Base-by-base conservation (phyloP, 805 yeast genomes). In the Cyberlindnera misumaiensis region DNA sequence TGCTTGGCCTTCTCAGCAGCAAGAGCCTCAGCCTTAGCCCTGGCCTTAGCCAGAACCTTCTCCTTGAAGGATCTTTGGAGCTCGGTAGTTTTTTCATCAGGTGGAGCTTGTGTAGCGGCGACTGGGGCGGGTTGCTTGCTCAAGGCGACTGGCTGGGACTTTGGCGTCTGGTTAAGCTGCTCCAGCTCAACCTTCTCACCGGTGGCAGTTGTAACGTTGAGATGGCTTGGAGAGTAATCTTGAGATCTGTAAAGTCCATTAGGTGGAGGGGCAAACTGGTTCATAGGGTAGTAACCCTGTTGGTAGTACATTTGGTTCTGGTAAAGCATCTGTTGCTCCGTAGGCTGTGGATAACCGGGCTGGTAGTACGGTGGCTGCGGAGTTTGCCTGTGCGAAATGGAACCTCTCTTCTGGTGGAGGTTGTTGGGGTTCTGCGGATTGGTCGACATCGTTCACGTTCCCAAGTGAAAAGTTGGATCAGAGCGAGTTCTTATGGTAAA, bases 171-270 rank as follows among this genome's bases (percentile, higher is more conserved):
- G 29, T 36, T 43, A 11, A 51, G 27, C 6, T 39, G 13, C n/a
- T 42, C 42, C 9, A 54, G 12, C 27, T 54, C 58, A 35, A 54
- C 52, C 14, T 44, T 41, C 35, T 54, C 58, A 30, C 58, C 58
- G 12, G 41, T 31, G 12, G 48, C 46, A 10, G 50, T 51, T 6
- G 58, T 53, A 10, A 54, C 29, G 16, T 48, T 46, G 28, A 53
- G 30, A 22, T 43, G 43, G 28, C 43, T 45, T 15, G 32, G 40
- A n/a, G 32, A 14, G 28, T 28, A 32, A 13, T 35, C 36, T 7
- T 38, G 44, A 18, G 44, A 35, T 39, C 43, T 43, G 40, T 40
- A 45, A 11, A 27, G 24, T 9, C 40, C 32, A 11, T 10, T 12
- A 25, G 30, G 42, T 3, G 18, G 26, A 11, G 28, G 15, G 11